Evolutionary conservation across 1,284 basidiomycete genomes (phyloP).

Genomic region (Sporisorium reilianum): DNA sequence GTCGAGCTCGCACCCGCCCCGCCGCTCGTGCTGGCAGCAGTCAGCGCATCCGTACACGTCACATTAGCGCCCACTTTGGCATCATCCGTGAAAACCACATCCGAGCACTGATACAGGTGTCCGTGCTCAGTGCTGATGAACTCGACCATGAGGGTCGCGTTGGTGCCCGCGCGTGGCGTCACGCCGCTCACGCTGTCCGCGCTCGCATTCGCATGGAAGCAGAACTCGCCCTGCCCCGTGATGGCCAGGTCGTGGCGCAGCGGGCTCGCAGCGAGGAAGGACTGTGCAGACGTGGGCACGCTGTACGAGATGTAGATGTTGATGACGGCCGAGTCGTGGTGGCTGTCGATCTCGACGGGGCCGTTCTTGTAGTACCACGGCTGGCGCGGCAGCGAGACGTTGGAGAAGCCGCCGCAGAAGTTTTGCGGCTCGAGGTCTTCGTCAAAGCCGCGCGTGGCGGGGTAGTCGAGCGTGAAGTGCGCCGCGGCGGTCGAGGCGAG

Average conservation of each 20-base stretch:
- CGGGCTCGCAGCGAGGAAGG: conserved; percentile 17
- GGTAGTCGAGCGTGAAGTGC: conserved; percentile 47
- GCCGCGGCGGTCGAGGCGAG: conserved; percentile 19
- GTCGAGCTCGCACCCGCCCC: neutral
- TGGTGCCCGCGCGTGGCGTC: conserved; percentile 17
- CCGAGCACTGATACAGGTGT: conserved; percentile 47
- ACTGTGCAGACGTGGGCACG: conserved; percentile 19
- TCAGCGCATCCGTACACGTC: conserved; percentile 35
- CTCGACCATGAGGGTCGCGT: conserved; percentile 52
- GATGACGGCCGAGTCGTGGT: conserved; percentile 44
- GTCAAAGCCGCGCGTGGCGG: conserved; percentile 39
- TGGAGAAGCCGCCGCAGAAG: conserved; percentile 51
- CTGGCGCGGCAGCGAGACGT: conserved; percentile 24
- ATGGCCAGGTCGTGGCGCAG: conserved; percentile 28
- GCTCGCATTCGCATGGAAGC: conserved; percentile 38
- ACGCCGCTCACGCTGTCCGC: neutral
- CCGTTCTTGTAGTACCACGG: conserved; percentile 43
- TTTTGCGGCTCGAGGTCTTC: conserved; percentile 42
- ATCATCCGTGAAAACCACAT: conserved; percentile 36
- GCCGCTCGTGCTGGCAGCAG: neutral
- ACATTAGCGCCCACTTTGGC: conserved; percentile 14
- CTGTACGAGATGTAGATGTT: conserved; percentile 50
- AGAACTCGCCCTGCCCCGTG: conserved; percentile 38
- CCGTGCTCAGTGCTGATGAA: conserved; percentile 44
- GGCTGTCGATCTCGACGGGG: conserved; percentile 41